phyloP scores from a whole-genome alignment of 129 eudicot species.

The Pulicaria dysenterica region DNA sequence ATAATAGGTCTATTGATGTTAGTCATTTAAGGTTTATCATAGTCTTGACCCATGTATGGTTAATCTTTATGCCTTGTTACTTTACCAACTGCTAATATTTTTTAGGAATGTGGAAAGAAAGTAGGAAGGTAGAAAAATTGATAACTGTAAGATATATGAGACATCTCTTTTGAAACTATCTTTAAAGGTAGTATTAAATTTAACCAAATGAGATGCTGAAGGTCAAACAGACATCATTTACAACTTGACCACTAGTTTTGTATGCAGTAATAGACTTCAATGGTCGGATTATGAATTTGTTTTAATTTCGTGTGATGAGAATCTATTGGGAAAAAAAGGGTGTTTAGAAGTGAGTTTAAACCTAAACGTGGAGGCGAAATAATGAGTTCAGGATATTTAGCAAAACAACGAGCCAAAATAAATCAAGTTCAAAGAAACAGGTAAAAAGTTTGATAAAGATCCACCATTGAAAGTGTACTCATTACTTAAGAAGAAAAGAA shows the following conservation, averaged over 20 bases:
- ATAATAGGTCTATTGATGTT: not conserved
- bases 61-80: too few species aligned
- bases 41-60: not conserved
- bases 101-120: too few species aligned
- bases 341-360: not conserved
- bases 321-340: not conserved
- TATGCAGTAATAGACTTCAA: not conserved
- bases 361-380: not conserved
- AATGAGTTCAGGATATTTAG: not conserved
- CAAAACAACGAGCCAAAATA: not conserved
- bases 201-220: not conserved
- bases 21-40: not conserved
- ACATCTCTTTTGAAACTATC: not conserved
- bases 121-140: not conserved
- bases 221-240: not conserved
- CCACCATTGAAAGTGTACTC: too few species aligned
- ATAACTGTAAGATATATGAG: not conserved
- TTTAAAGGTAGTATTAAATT: not conserved
- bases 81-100: too few species aligned
- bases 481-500: too few species aligned
- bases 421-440: not conserved
- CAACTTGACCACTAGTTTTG: not conserved
- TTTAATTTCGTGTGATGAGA: not conserved
- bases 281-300: not conserved
- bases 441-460: too few species aligned